Evolutionary conservation across 2,329 filamentous ascomycete genomes (phyloP), one percentile per base, ranked within the genome.

Genomic region (Neocucurbitaria cava): DNA sequence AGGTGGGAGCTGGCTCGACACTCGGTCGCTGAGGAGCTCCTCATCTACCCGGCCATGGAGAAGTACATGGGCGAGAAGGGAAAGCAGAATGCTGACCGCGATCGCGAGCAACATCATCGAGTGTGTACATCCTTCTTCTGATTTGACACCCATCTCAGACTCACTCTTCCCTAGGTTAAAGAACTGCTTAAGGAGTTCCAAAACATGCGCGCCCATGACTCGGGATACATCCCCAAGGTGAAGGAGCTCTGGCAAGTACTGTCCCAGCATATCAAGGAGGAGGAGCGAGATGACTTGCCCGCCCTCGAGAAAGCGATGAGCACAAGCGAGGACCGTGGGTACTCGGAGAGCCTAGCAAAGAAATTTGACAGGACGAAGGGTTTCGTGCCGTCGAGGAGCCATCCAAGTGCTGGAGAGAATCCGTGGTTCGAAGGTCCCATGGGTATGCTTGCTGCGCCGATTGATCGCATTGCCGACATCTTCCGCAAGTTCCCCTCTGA

Each of bases 341-440:
- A 56, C 8, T 70, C 64, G n/a, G 54, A 72, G 56, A 56, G 46
- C 8, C 41, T 76, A 21, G 69, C 70, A 4, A 69, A 63, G 35
- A 65, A 50, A 20, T 76, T 76, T 49, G 61, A 49, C 13, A 49
- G 67, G 21, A 72, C 70, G 15, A 76, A 74, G 56, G 57, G 51
- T 20, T 72, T 75, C 40, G 59, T 71, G 10, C 72, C 69, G 3
- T 69, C 66, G 1, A 54, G 70, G 20, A 65, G 58, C 33, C 72
- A 75, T 53, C 71, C 73, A 3, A 61, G 49, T 21, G 72, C 66
- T 2, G 81, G 81, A 0, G 78, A 83, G 55, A 78, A 79, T 31
- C 83, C 83, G 2, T 82, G 81, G 0, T 87, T 85, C 54, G 84
- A 87, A 76, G 84, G 81, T 0, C 82, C 78, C 0, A 79, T 78